Percentiles rank a stretch among this genome's conserved stretches.
Conservation (phyloP, 192 early-diverging fungal species). For the Chytriomyces hyalinus region DNA sequence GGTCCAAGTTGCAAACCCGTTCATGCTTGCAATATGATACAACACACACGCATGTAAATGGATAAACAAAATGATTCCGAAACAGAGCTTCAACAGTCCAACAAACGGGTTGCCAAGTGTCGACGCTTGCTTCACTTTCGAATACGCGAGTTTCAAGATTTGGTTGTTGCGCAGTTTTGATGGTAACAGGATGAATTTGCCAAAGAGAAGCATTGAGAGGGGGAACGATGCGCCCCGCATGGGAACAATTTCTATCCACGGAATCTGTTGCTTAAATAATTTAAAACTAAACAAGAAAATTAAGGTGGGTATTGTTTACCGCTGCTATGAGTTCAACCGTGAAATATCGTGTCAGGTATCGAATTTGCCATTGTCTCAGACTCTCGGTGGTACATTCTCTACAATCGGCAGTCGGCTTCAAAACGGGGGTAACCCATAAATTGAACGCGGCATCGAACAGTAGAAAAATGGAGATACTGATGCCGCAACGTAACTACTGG, state of each 20-base stretch:
- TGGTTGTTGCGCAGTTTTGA: not conserved
- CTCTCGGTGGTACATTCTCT: not conserved
- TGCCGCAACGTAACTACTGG: not conserved
- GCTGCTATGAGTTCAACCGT: not conserved
- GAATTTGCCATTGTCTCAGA: not conserved
- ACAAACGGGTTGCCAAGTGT: slow-evolving; percentile 3
- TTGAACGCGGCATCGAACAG: not conserved
- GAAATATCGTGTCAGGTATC: slow-evolving; percentile 2
- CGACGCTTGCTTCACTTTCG: not conserved
- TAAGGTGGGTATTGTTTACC: not conserved
- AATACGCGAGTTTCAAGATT: not conserved
- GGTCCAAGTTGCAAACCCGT: not conserved
- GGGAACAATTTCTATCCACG: not conserved
- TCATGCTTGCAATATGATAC: slow-evolving; percentile 18
- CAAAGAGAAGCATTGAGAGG: not conserved
- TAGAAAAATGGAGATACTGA: not conserved
- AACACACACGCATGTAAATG: slow-evolving; percentile 29
- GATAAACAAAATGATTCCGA: slow-evolving; percentile 22
- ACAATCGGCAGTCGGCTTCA: not conserved
- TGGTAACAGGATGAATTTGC: not conserved
- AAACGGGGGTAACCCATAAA: not conserved
- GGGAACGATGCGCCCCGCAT: not conserved
- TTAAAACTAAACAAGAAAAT: not conserved
- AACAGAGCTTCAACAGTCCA: not conserved
- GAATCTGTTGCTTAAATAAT: not conserved